phyloP scores from a whole-genome alignment of 176 grass and related monocot genomes.

The Alopecurus myosuroides region DNA sequence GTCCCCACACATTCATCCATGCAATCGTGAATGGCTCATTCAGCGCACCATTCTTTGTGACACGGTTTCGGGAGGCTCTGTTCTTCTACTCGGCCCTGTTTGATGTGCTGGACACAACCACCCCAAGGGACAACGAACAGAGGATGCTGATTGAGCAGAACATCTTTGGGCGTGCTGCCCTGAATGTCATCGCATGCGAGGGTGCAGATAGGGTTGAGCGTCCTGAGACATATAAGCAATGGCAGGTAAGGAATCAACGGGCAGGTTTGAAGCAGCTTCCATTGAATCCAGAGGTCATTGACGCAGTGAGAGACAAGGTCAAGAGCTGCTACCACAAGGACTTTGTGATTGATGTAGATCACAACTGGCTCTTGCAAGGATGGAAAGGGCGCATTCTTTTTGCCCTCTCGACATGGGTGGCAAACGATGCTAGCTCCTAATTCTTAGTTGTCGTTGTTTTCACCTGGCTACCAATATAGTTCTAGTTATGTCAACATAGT shows the following conservation, averaged over 20 bases:
- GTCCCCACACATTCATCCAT: slow-evolving; percentile 56
- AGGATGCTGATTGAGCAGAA: slow-evolving; percentile 69
- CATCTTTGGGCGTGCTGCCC: slow-evolving; percentile 54
- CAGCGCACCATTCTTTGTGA: slow-evolving; percentile 78
- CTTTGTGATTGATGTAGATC: slow-evolving; percentile 70
- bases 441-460: slow-evolving; percentile 9
- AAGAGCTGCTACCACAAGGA: slow-evolving; percentile 69
- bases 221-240: slow-evolving; percentile 85
- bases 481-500: slow-evolving; percentile 30
- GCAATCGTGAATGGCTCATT: slow-evolving; percentile 65
- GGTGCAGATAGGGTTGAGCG: slow-evolving; percentile 71
- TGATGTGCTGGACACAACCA: slow-evolving; percentile 67
- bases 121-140: slow-evolving; percentile 63
- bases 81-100: slow-evolving; percentile 74
- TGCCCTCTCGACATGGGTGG: slow-evolving; percentile 59
- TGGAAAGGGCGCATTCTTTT: slow-evolving; percentile 81
- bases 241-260: slow-evolving; percentile 77
- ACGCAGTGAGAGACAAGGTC: slow-evolving; percentile 36
- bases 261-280: slow-evolving; percentile 71
- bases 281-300: slow-evolving; percentile 43
- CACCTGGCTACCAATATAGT: background rate
- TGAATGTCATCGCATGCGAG: slow-evolving; percentile 77
- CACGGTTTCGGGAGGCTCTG: slow-evolving; percentile 71
- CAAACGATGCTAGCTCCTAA: slow-evolving; percentile 37
- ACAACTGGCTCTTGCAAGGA: slow-evolving; percentile 76